Percentiles rank a stretch among this genome's conserved stretches.
These are phyloP conservation scores for Tephrocybe sp. DNA, from an alignment of 768 basidiomycete species.

Conservation along the genomic window DNA sequence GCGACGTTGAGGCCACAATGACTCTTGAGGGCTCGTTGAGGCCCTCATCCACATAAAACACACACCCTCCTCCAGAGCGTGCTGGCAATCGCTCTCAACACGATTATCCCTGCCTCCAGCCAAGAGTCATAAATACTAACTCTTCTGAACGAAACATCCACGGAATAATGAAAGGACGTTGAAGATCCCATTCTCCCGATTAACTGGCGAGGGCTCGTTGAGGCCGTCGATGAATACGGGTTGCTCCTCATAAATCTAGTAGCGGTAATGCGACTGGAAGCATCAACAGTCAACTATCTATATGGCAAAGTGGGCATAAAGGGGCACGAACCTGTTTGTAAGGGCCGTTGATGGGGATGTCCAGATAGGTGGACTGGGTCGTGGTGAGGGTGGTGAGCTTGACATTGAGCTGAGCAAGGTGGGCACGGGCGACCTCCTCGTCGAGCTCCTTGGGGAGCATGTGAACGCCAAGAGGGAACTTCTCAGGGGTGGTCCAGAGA, in stretches of 20 bases:
- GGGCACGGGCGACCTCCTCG: constrained; percentile 98
- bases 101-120: constrained; percentile 38
- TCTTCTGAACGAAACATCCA: constrained; percentile 54
- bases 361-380: constrained; percentile 87
- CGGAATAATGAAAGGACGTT: constrained; percentile 51
- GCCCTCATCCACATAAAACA: constrained; percentile 32
- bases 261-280: constrained; percentile 42
- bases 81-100: constrained; percentile 20
- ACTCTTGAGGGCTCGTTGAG: constrained; percentile 52
- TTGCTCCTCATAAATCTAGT: constrained; percentile 33
- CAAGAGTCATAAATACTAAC: constrained; percentile 45
- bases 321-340: constrained; percentile 48
- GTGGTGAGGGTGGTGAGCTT: constrained; percentile 79
- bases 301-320: not conserved
- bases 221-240: constrained; percentile 57
- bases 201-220: constrained; percentile 72
- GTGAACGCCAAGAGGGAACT: constrained; percentile 97
- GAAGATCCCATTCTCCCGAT: constrained; percentile 63
- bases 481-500: constrained; percentile 90
- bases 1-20: constrained; percentile 15
- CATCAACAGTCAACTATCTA: not conserved
- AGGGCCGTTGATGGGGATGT: constrained; percentile 79
- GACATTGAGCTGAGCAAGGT: constrained; percentile 88
- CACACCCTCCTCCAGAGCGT: constrained; percentile 12
- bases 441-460: constrained; percentile 98